Evolutionary conservation across 768 basidiomycete species (phyloP), one percentile per base, ranked within the genome.

Genomic region (Suillus americanus): DNA sequence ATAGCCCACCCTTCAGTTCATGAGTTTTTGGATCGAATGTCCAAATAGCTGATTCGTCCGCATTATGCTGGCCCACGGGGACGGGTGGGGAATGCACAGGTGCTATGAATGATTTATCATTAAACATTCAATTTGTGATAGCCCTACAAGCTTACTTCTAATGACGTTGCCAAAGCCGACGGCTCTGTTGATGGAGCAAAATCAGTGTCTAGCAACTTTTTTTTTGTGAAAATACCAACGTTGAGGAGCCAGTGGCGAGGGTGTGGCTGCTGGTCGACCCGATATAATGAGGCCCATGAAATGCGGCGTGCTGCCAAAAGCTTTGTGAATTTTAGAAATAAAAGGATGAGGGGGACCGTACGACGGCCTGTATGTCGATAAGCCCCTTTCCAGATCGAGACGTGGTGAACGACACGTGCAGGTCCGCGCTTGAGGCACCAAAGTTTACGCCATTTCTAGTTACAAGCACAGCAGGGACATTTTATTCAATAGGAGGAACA

Each of bases 11-110:
- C 62, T 72, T 77, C 35, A 85, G 68, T 68, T 83, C 73, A 40
- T 76, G 71, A 8, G 80, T 81, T 16, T 64, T 64, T 4, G 69
- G 65, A 66, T 84, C 66, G 60, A 81, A 69, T 38, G 76, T 70
- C 84, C 84, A 85, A 62, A 85, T 82, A 30, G 82, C 75, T 30
- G 83, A 84, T 68, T 85, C 81, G 54, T 74, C 77, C 33, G 71
- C 55, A 13, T 55, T 18, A 25, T 65, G 64, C 8, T 56, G 13
- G 38, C 64, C 59, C 50, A 65, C 55, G 46, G 69, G 14, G 25
- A 75, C 74, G 3, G 81, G 79, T 28, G 66, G 70, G 0, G 79
- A 77, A 40, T 70, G 69, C 46, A 74, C 65, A 23, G 73, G 70
- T 6, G 80, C 81, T 82, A 63, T 33, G 33, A 57, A 65, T 33